Conservation (phyloP, 2,329 filamentous ascomycete genomes). For the Aurifilum marmelostoma region DNA sequence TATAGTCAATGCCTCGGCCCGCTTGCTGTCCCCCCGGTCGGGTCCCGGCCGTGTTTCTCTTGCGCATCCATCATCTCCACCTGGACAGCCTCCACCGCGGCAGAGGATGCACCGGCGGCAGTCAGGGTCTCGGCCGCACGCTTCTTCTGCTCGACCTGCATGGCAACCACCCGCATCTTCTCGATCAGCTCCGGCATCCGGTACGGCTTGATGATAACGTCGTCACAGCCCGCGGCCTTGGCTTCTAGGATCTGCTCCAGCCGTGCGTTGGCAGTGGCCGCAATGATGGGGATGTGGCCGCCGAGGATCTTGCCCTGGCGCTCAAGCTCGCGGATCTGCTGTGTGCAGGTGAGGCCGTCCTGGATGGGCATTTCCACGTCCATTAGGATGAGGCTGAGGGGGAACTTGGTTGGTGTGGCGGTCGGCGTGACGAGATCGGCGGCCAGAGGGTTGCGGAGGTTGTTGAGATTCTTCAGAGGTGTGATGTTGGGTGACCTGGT, state of each 20-base stretch:
- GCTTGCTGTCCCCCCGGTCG: background rate
- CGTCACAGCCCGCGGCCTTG: slow-evolving; percentile 58
- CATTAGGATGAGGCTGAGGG: slow-evolving; percentile 69
- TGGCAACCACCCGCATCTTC: slow-evolving; percentile 58
- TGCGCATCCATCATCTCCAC: background rate
- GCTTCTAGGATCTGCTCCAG: slow-evolving; percentile 61
- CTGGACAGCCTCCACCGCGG: background rate
- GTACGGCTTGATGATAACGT: slow-evolving; percentile 75
- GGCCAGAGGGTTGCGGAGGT: background rate
- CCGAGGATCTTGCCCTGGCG: slow-evolving; percentile 53
- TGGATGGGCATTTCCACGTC: slow-evolving; percentile 78
- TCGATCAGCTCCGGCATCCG: slow-evolving; percentile 63
- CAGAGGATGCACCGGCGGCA: background rate
- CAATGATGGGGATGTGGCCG: slow-evolving; percentile 64
- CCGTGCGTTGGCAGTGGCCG: slow-evolving; percentile 69
- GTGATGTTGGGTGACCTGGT: background rate
- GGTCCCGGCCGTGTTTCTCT: background rate
- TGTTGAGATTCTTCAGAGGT: background rate
- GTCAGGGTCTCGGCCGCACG: slow-evolving; percentile 7
- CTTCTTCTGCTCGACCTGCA: slow-evolving; percentile 31
- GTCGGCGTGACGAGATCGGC: slow-evolving; percentile 19
- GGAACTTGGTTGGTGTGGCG: slow-evolving; percentile 35
- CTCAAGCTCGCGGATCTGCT: slow-evolving; percentile 66
- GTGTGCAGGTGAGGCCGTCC: slow-evolving; percentile 70
- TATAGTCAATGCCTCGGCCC: slow-evolving; percentile 16